Conservation (phyloP, 768 basidiomycete genomes). For the Albatrellus ellisii region DNA sequence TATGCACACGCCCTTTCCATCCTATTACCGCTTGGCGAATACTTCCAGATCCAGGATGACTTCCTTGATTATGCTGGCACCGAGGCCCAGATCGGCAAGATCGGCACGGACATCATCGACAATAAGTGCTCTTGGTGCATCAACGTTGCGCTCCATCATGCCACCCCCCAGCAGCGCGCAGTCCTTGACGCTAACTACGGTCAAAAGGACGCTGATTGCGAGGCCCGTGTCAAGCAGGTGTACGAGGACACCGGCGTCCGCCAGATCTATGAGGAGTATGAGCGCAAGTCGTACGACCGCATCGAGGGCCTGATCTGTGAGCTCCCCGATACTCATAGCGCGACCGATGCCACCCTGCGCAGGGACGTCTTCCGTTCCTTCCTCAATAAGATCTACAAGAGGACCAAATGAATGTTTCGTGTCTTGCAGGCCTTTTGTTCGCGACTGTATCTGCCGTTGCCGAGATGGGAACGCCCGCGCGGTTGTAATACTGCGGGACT, state of each 20-base stretch:
- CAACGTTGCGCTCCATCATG: constrained; percentile 66
- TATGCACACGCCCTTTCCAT: constrained; percentile 71
- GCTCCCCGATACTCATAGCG: constrained; percentile 16
- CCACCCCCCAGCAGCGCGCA: constrained; percentile 39
- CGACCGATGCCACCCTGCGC: constrained; percentile 28
- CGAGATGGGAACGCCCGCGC: no score
- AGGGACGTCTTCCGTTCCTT: constrained; percentile 74
- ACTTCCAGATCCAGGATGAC: constrained; percentile 98
- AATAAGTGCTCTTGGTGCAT: constrained; percentile 99
- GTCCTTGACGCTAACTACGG: constrained; percentile 61
- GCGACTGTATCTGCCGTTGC: no score
- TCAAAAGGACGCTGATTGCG: constrained; percentile 38
- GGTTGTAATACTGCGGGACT: no score
- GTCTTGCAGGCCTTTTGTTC: no score
- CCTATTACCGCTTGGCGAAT: constrained; percentile 87
- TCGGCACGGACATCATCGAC: constrained; percentile 96
- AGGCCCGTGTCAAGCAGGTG: constrained; percentile 51
- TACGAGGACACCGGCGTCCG: constrained; percentile 62
- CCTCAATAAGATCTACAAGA: constrained; percentile 73
- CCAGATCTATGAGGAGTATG: constrained; percentile 61
- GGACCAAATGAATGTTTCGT: constrained; percentile 32
- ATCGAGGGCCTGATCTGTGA: constrained; percentile 67
- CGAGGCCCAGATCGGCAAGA: constrained; percentile 88
- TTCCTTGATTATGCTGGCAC: constrained; percentile 88
- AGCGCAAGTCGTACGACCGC: constrained; percentile 54